Evolutionary conservation across 1,284 basidiomycete species (phyloP).

Genomic region (Vanrija sp.): DNA sequence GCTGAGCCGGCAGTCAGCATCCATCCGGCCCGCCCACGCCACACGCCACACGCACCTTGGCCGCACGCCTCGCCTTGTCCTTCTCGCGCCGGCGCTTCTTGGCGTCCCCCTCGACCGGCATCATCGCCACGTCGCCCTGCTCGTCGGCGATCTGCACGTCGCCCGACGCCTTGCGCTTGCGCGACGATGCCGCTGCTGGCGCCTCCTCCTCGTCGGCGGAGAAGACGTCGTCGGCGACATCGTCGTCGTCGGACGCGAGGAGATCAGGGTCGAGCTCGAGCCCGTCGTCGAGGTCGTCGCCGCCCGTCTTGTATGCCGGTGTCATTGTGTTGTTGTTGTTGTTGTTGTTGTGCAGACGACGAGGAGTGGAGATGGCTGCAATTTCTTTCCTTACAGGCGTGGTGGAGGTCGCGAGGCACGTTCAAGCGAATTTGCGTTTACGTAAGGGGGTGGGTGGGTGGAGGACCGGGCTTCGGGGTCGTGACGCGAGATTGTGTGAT

Average conservation of each 20-base stretch:
- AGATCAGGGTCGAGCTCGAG: slow-evolving; percentile 35
- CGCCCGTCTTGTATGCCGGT: slow-evolving; percentile 18
- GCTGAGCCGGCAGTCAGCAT: slow-evolving; percentile 1
- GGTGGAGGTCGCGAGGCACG: too few species aligned
- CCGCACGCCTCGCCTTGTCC: slow-evolving; percentile 24
- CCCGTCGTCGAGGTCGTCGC: slow-evolving; percentile 46
- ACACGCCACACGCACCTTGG: slow-evolving; percentile 17
- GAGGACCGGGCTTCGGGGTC: too few species aligned
- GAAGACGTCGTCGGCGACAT: slow-evolving; percentile 3
- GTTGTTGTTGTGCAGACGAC: too few species aligned
- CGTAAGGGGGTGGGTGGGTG: too few species aligned
- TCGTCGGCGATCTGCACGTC: slow-evolving; percentile 6
- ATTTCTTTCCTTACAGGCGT: too few species aligned
- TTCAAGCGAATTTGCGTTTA: too few species aligned
- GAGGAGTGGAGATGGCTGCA: too few species aligned
- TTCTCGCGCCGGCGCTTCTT: slow-evolving; percentile 20
- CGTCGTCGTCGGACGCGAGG: slow-evolving; percentile 19
- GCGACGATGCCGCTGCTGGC: not conserved
- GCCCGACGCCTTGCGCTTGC: slow-evolving; percentile 6
- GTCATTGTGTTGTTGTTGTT: not conserved
- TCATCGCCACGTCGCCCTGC: slow-evolving; percentile 10
- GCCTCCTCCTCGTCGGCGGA: slow-evolving; percentile 16
- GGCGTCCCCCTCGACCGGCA: slow-evolving; percentile 9
- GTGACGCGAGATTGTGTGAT: too few species aligned
- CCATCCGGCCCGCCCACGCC: slow-evolving; percentile 17